Base-by-base conservation (phyloP, 2,329 filamentous ascomycete genomes). In the Pseudocercospora fuligena region DNA sequence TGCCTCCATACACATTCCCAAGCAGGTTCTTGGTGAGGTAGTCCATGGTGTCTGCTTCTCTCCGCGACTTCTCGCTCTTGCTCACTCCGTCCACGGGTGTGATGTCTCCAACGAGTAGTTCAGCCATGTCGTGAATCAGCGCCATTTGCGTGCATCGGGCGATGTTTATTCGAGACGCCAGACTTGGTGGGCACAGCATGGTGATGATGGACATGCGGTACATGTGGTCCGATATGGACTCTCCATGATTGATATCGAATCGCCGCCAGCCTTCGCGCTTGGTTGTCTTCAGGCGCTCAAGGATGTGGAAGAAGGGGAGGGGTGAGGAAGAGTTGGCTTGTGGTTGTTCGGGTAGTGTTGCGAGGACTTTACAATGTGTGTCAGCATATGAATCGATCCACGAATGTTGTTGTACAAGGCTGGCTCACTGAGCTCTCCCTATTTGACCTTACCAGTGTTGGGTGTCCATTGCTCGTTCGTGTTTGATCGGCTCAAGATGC, bases 171-270 rank as follows among this genome's bases (percentile, higher is more conserved):
- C 86, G 87, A 0, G 88, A 81, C 2, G 89, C 85, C 11, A 97
- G 87, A 1, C 90, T 82, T 0, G 92, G 85, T 1, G 95, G 94
- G 2, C 93, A 93, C 71, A 97, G 88, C 89, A 99, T 92, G 70
- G 92, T 93, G 79, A 99, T 93, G 73, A 99, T 87, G 59, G 94
- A 93, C 95, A 99, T 99, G 81, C 95, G 93, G 82, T 98, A 99
- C 95, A 99, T 99, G 85, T 99, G 95, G 82, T 99, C 67, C 62
- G 92, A 87, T 77, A 99, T 97, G 1, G 93, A 97, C 80, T 99
- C 95, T 78, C 92, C 91, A 65, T 81, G 71, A 64, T 78, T 72
- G 71, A 99, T 93, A 46, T 89, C 89, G 78, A 97, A 97, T 43
- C 95, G 88, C 64, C 92, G 88, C 95, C 95, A 99, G 71, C 95